These are phyloP conservation scores for Penicillium sp. DNA, from an alignment of 2,329 filamentous ascomycete species.

Conservation along the genomic window DNA sequence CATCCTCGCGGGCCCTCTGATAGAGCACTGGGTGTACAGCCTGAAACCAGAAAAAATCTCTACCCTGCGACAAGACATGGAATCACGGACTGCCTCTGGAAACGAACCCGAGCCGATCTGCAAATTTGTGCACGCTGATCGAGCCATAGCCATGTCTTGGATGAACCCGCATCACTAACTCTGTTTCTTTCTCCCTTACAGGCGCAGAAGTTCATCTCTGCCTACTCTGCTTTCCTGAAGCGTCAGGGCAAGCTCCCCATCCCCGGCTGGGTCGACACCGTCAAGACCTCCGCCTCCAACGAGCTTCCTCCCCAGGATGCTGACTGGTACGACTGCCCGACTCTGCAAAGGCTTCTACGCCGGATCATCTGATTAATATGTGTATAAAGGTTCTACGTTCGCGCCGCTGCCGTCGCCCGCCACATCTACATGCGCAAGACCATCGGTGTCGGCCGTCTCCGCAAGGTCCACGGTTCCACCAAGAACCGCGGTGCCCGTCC, in stretches of 20 bases:
- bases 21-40: slow-evolving; percentile 1
- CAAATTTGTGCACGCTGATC: slow-evolving; percentile 16
- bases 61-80: slow-evolving; percentile 13
- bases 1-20: neutral
- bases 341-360: slow-evolving; percentile 25
- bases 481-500: slow-evolving; percentile 96
- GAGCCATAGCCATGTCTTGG: slow-evolving; percentile 6
- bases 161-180: slow-evolving; percentile 17
- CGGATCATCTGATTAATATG: neutral
- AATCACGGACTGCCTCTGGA: slow-evolving; percentile 13
- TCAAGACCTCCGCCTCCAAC: slow-evolving; percentile 96
- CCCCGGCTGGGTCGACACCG: slow-evolving; percentile 85
- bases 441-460: slow-evolving; percentile 94
- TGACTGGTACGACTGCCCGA: slow-evolving; percentile 75
- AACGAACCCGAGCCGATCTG: slow-evolving; percentile 22
- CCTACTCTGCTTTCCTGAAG: slow-evolving; percentile 69
- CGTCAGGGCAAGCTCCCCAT: slow-evolving; percentile 68
- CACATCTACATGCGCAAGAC: slow-evolving; percentile 99
- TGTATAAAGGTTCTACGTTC: slow-evolving; percentile 63
- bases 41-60: neutral
- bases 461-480: slow-evolving; percentile 91
- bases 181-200: slow-evolving; percentile 31
- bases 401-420: slow-evolving; percentile 90
- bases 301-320: slow-evolving; percentile 97
- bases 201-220: slow-evolving; percentile 67